These are phyloP conservation scores for Dinochytrium kinnereticum DNA, from an alignment of 371 early-diverging fungal species.

Conservation along the genomic window DNA sequence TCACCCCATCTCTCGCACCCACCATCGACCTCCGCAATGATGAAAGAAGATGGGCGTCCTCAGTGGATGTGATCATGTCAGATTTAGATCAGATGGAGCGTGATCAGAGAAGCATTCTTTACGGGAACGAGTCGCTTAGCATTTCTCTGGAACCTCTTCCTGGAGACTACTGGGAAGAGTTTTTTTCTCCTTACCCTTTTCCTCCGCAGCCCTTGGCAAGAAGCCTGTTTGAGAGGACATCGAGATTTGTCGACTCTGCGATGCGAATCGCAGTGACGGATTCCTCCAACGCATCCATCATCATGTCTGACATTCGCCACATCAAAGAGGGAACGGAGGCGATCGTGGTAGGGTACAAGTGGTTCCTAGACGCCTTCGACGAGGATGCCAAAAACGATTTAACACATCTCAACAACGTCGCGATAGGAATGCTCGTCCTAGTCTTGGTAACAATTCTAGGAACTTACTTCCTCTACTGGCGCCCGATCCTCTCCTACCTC, in stretches of 20 bases:
- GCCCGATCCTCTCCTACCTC: slow-evolving; percentile 24
- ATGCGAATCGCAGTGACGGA: slow-evolving; percentile 13
- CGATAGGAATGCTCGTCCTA: slow-evolving; percentile 20
- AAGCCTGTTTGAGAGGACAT: slow-evolving; percentile 6
- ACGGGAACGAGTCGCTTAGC: slow-evolving; percentile 22
- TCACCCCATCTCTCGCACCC: not conserved
- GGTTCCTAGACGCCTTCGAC: slow-evolving; percentile 12
- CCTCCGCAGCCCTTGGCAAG: not conserved
- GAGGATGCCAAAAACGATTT: not conserved
- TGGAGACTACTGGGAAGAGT: not conserved
- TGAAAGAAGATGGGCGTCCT: slow-evolving; percentile 1
- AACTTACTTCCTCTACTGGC: slow-evolving; percentile 31
- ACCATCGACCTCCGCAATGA: not conserved
- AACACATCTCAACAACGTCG: not conserved
- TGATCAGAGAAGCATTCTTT: slow-evolving; percentile 20
- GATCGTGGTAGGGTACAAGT: slow-evolving; percentile 1
- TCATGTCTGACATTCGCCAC: not conserved
- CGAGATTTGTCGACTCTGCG: slow-evolving; percentile 14
- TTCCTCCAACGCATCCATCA: not conserved
- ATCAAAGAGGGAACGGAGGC: not conserved
- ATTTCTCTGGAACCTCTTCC: not conserved
- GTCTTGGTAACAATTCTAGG: slow-evolving; percentile 14
- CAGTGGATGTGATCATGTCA: not conserved
- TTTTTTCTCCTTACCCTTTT: not conserved
- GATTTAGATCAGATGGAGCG: slow-evolving; percentile 11